Evolutionary conservation across 2,329 filamentous ascomycete genomes (phyloP).

Genomic region (Aspergillus sp.): DNA sequence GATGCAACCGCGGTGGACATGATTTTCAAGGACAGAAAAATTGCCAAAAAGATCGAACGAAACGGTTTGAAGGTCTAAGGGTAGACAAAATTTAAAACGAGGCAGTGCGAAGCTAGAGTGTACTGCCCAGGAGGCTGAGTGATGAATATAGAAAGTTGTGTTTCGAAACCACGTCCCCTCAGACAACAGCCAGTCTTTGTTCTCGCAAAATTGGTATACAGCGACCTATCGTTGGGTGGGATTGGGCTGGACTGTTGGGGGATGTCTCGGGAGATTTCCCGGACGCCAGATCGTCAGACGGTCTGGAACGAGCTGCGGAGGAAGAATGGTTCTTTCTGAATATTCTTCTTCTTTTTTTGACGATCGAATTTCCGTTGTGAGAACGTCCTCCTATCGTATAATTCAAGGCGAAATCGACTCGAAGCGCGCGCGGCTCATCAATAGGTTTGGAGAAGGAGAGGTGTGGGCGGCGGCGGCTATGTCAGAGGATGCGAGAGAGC

Average conservation of each 20-base stretch:
- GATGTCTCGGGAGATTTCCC: no score
- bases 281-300: no score
- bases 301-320: no score
- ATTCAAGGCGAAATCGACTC: not conserved
- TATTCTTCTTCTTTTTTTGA: no score
- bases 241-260: not conserved
- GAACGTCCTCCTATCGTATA: no score
- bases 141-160: not conserved
- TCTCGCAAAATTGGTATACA: no score
- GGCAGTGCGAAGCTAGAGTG: not conserved
- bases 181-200: no score
- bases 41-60: not conserved
- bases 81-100: no score
- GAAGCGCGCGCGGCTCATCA: slow-evolving; percentile 10
- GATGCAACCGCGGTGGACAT: slow-evolving; percentile 49
- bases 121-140: not conserved
- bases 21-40: slow-evolving; percentile 6
- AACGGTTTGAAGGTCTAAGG: not conserved
- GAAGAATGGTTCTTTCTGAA: no score
- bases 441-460: not conserved
- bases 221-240: no score
- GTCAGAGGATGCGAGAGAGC: slow-evolving; percentile 3
- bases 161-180: no score
- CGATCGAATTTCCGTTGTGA: no score
- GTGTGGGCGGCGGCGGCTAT: slow-evolving; percentile 12